phyloP scores from a whole-genome alignment of 2,329 filamentous ascomycete species.

The Anisogramma anomala region DNA sequence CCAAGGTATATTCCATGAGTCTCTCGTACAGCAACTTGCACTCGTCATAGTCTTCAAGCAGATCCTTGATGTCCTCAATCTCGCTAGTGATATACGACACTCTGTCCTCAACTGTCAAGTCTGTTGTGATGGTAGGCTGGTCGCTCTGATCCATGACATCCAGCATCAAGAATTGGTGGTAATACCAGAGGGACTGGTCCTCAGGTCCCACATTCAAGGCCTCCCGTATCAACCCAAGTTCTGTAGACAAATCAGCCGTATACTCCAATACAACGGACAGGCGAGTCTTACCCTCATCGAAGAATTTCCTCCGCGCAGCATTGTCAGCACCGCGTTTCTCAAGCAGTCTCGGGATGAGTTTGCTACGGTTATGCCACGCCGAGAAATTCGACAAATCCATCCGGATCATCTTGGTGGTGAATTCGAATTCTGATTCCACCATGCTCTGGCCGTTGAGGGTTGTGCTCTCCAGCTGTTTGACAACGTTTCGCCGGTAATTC shows the following conservation, averaged over 20 bases:
- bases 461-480: slow-evolving; percentile 58
- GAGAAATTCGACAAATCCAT: slow-evolving; percentile 90
- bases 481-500: slow-evolving; percentile 75
- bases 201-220: slow-evolving; percentile 83
- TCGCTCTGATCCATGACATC: slow-evolving; percentile 44
- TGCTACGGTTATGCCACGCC: slow-evolving; percentile 86
- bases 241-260: slow-evolving; percentile 27
- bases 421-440: slow-evolving; percentile 71
- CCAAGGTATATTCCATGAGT: slow-evolving; percentile 61
- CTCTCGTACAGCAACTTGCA: slow-evolving; percentile 83
- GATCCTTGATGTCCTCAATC: slow-evolving; percentile 59
- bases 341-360: slow-evolving; percentile 67
- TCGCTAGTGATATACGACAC: slow-evolving; percentile 56
- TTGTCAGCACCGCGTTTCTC: slow-evolving; percentile 56
- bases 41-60: slow-evolving; percentile 46
- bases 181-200: slow-evolving; percentile 95
- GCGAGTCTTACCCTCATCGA: slow-evolving; percentile 51
- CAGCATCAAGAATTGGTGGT: slow-evolving; percentile 77
- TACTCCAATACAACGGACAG: background rate
- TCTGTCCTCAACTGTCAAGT: slow-evolving; percentile 50
- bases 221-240: slow-evolving; percentile 63
- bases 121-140: slow-evolving; percentile 49
- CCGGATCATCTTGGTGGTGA: slow-evolving; percentile 80
- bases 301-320: slow-evolving; percentile 50
- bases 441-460: slow-evolving; percentile 46